Evolutionary conservation across 2,329 filamentous ascomycete genomes (phyloP), one percentile per base, ranked within the genome.

Genomic region (Stachybotrys chartarum): DNA sequence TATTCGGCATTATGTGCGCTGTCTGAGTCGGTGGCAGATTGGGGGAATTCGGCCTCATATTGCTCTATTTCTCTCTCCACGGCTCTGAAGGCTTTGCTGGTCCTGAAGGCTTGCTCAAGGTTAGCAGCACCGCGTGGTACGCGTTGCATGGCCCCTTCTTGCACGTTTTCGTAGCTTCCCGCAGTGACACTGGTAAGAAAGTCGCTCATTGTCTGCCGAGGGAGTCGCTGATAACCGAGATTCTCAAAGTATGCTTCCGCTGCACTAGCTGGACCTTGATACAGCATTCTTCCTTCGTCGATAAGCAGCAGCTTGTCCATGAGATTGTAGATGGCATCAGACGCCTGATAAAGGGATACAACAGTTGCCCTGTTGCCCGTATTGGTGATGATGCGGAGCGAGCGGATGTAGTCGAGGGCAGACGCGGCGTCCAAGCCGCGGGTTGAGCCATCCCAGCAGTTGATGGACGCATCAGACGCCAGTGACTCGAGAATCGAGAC

Each of bases 271-370:
- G 54, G 54, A 5, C 54, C 54, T 18, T 55, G 49, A 31, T 55
- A 55, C 16, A 55, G 39, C 54, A 55, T 55, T 6, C 84, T 81
- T 0, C 88, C 88, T 50, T 81, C 74, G 60, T 91, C 85, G 54
- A 91, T 88, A 12, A 91, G 81, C 52, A 90, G 68, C 3, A 91
- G 87, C 68, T 90, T 91, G 66, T 91, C 87, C 79, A 91, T 88
- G 17, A 70, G 57, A 12, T 35, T 11, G 49, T 51, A 51, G 10
- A 51, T 51, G 7, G 49, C 49, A 35, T 51, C 49, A 31, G 49
- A 51, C 12, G 49, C 49, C n/a, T 51, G 49, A n/a, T 51, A 51
- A 6, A 51, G 49, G 5, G 49, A 51, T 11, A 51, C 49, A 31
- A 51, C 16, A 2, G 49, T 51, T 3, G 49, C 49, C 30, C 49